phyloP scores from a whole-genome alignment of 352 stramenopile species.

The Phytopythium helicoides region DNA sequence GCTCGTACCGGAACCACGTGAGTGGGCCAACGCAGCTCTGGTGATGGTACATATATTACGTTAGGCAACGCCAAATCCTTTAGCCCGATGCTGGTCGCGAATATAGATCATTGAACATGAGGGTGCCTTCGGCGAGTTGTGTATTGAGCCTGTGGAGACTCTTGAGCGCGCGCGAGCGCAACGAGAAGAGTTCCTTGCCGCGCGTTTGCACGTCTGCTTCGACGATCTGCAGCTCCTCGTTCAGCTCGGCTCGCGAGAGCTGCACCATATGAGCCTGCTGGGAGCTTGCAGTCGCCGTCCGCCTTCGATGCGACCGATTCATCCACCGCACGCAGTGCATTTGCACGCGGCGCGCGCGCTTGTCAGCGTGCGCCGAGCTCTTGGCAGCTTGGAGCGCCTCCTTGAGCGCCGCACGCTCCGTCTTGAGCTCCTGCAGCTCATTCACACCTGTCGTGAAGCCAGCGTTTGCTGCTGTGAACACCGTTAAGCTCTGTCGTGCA shows the following conservation, averaged over 20 bases:
- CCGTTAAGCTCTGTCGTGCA: conserved; percentile 23
- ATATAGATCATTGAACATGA: conserved; percentile 31
- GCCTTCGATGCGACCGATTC: conserved; percentile 54
- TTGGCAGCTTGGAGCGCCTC: conserved; percentile 49
- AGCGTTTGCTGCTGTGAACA: conserved; percentile 27
- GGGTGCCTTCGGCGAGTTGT: conserved; percentile 33
- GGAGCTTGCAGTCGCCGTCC: conserved; percentile 28
- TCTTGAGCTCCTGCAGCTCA: conserved; percentile 45
- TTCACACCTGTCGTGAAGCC: conserved; percentile 37
- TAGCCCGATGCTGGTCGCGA: not conserved
- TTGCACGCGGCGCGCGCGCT: conserved; percentile 42
- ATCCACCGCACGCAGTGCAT: conserved; percentile 73
- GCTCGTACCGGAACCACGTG: conserved; percentile 64
- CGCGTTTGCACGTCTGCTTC: conserved; percentile 39
- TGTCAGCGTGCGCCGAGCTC: conserved; percentile 42
- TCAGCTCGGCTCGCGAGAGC: conserved; percentile 47
- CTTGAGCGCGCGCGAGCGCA: conserved; percentile 51
- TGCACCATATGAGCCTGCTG: conserved; percentile 34
- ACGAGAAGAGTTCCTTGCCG: conserved; percentile 42
- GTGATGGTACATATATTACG: conserved; percentile 22
- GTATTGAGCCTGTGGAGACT: conserved; percentile 40
- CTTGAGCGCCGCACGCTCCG: conserved; percentile 40
- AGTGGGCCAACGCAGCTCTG: conserved; percentile 58
- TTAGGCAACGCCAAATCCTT: not conserved
- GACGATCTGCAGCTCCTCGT: conserved; percentile 33